Conservation (phyloP, 2,329 filamentous ascomycete genomes). For the Cercospora sesami region DNA sequence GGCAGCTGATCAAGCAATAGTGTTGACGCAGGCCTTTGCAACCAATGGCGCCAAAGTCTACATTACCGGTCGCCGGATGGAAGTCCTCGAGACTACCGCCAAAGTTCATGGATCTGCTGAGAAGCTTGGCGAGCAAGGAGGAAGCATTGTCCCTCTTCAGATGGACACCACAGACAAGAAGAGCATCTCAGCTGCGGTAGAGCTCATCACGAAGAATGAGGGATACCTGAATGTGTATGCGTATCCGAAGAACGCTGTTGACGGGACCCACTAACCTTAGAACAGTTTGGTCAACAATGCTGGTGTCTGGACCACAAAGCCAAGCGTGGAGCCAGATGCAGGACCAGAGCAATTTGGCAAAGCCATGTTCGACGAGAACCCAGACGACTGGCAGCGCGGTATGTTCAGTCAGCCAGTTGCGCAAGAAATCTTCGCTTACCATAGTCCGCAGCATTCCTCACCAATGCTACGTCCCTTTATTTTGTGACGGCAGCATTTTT, state of each 20-base stretch:
- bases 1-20: neutral
- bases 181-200: slow-evolving; percentile 41
- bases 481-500: neutral
- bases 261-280: too few species aligned
- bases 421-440: neutral
- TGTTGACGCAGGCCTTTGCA: neutral
- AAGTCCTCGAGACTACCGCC: neutral
- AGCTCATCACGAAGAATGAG: slow-evolving; percentile 30
- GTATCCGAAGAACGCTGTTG: too few species aligned
- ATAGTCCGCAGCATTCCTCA: neutral
- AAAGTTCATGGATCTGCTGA: neutral
- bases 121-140: neutral
- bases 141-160: slow-evolving; percentile 43
- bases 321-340: neutral
- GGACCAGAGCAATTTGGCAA: neutral
- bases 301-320: neutral
- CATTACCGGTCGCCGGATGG: neutral
- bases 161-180: slow-evolving; percentile 47
- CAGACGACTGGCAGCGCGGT: neutral
- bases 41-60: slow-evolving; percentile 3
- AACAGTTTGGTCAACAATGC: neutral
- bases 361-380: neutral
- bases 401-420: neutral
- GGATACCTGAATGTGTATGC: neutral
- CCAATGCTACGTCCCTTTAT: neutral